Base-by-base conservation (phyloP, 2,329 filamentous ascomycete genomes). In the Colletotrichum noveboracense region DNA sequence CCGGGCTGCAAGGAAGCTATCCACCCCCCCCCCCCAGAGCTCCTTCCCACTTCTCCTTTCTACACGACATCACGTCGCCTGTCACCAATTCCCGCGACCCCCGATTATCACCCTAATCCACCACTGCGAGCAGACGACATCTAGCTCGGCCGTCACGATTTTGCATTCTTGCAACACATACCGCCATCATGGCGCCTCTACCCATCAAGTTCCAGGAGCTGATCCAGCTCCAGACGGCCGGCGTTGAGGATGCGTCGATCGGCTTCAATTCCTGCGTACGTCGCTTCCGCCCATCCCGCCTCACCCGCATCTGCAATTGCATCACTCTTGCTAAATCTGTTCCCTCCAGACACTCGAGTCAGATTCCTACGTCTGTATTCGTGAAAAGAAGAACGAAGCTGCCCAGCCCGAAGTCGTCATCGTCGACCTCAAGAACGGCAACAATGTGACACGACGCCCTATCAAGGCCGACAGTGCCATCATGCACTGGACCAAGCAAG, bases 381-480 rank as follows among this genome's bases (percentile, higher is more conserved):
- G 97, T 86, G 96, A 98, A 88, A 96, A 98, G 89, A 94, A 96
- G 86, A 93, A 91, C 84, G 94, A 96, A 81, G 92, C 93, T 79
- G 91, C 95, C 79, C 94, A 95, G 81, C 95, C 96, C 79, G 96
- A 98, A 87, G 96, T 99, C 79, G 94, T 99, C 86, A 99, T 99
- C 85, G 89, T 99, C 87, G 95, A 99, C 87, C 94, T 99, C 84
- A 98, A 98, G 88, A 97, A 98, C 88, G 93, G 93, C 88, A 98
- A 98, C 92, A 96, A 97, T 89, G 93, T 98, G 85, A 97, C 95
- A 81, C 94, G 95, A 82, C 93, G 96, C 84, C 95, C 96, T 65
- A 99, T 99, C 89, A 98, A 98, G 90, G 97, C 97, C 83, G 97
- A 99, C 88, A 98, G 96, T 92, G 97, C 97, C 81, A 98, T 99